phyloP scores from a whole-genome alignment of 2,329 filamentous ascomycete species.

The Colletotrichum theobromicola region DNA sequence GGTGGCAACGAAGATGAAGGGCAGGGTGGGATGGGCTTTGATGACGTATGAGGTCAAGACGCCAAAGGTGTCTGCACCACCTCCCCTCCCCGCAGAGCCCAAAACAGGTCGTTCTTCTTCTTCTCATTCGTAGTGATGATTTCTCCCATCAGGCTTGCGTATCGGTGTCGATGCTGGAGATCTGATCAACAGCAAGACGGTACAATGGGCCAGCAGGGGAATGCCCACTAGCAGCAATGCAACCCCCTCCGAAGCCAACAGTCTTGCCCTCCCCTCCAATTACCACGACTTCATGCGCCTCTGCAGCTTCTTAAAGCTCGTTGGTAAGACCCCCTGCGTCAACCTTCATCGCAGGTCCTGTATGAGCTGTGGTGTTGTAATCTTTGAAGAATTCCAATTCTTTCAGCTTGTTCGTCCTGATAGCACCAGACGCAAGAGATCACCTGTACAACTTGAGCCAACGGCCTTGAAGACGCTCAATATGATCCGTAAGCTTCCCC shows the following conservation, averaged over 20 bases:
- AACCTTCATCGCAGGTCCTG: conserved; percentile 55
- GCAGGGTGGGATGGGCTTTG: conserved; percentile 49
- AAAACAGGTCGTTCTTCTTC: conserved; percentile 51
- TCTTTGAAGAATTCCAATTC: conserved; percentile 40
- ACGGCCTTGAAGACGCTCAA: neutral
- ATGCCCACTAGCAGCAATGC: conserved; percentile 64
- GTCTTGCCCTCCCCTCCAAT: conserved; percentile 60
- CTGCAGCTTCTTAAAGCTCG: conserved; percentile 55
- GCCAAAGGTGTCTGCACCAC: conserved; percentile 59
- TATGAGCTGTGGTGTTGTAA: conserved; percentile 45
- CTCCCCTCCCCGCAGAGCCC: conserved; percentile 53
- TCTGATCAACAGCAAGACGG: conserved; percentile 61
- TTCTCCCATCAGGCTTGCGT: conserved; percentile 46
- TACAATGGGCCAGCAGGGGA: conserved; percentile 54
- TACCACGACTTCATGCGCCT: conserved; percentile 48
- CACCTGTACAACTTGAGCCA: conserved; percentile 19
- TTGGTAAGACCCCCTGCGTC: conserved; percentile 56
- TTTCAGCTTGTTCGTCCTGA: conserved; percentile 45
- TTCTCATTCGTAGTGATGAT: conserved; percentile 43
- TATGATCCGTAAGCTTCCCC: neutral
- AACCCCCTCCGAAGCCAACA: conserved; percentile 65
- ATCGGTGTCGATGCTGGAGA: conserved; percentile 51
- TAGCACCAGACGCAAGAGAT: conserved; percentile 37
- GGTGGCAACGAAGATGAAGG: conserved; percentile 44
- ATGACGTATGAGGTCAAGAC: conserved; percentile 61